Percentiles rank a stretch among this genome's conserved stretches.
Evolutionary conservation across 495 filamentous ascomycete species (phyloP).

Genomic region (Penicillium daleae): DNA sequence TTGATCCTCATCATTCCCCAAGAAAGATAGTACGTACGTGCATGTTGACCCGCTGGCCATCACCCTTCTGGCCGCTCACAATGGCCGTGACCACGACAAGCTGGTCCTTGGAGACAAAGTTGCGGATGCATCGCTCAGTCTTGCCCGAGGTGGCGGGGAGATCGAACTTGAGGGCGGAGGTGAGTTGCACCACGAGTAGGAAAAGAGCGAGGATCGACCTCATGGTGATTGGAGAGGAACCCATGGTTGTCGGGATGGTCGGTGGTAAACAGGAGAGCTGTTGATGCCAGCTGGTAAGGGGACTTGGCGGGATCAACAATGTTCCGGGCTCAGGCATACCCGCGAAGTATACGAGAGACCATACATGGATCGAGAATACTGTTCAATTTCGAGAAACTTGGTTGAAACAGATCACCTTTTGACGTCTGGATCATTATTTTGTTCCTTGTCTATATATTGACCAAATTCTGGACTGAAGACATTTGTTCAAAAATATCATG

Average conservation of each 20-base stretch:
- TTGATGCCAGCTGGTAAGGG: constrained; percentile 43
- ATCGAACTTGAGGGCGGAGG: constrained; percentile 90
- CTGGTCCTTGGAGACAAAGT: constrained; percentile 91
- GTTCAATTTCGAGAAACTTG: not conserved
- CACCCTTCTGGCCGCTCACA: constrained; percentile 80
- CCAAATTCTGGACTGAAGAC: not conserved
- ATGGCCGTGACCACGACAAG: constrained; percentile 98
- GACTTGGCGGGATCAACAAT: constrained; percentile 29
- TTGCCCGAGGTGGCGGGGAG: constrained; percentile 69
- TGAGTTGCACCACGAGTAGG: constrained; percentile 57
- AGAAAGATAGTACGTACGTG: constrained; percentile 64
- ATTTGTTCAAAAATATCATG: not conserved
- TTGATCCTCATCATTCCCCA: not conserved
- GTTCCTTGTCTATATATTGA: not conserved
- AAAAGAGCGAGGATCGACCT: constrained; percentile 42
- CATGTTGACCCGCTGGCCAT: constrained; percentile 94
- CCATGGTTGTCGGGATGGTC: constrained; percentile 37
- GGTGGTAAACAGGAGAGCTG: constrained; percentile 34
- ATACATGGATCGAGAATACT: not conserved
- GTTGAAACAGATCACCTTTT: not conserved
- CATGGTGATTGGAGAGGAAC: constrained; percentile 37
- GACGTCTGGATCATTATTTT: not conserved
- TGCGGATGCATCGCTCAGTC: constrained; percentile 89
- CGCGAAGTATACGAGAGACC: not conserved
- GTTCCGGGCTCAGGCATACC: constrained; percentile 18